phyloP scores from a whole-genome alignment of 202 grass and related monocot species.

The Miscanthus sacchariflorus region DNA sequence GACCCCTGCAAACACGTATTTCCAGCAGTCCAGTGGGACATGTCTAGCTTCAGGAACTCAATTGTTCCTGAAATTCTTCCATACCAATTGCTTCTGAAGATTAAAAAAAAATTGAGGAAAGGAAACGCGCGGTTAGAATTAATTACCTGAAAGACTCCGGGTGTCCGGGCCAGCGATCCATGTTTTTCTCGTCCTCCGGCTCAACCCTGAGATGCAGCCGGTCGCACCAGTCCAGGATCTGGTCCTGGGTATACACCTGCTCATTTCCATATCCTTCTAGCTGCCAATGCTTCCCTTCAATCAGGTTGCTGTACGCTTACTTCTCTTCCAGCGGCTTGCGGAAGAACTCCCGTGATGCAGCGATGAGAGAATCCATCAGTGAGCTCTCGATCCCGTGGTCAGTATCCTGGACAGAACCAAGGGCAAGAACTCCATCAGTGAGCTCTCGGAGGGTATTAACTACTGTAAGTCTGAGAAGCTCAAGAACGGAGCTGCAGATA shows the following conservation, averaged over 20 bases:
- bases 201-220: slow-evolving; percentile 43
- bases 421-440: background rate
- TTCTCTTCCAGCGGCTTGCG: slow-evolving; percentile 43
- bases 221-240: slow-evolving; percentile 57
- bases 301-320: slow-evolving; percentile 43
- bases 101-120: too few relatives aligned
- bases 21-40: background rate
- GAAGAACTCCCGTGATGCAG: slow-evolving; percentile 50
- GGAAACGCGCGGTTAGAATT: too few relatives aligned
- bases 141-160: slow-evolving; percentile 40
- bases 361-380: slow-evolving; percentile 40
- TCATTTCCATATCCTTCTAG: slow-evolving; percentile 61
- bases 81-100: too few relatives aligned
- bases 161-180: slow-evolving; percentile 45
- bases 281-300: slow-evolving; percentile 48
- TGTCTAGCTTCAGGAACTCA: background rate
- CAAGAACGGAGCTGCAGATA: background rate
- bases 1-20: slow-evolving; percentile 28
- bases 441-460: too few relatives aligned
- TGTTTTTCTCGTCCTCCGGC: slow-evolving; percentile 50
- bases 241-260: slow-evolving; percentile 42
- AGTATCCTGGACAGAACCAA: slow-evolving; percentile 22
- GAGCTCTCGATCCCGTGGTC: slow-evolving; percentile 44
- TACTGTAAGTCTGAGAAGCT: too few relatives aligned
- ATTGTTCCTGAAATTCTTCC: background rate